Base-by-base conservation (phyloP, 2,329 filamentous ascomycete species). In the Stachybotrys elegans region DNA sequence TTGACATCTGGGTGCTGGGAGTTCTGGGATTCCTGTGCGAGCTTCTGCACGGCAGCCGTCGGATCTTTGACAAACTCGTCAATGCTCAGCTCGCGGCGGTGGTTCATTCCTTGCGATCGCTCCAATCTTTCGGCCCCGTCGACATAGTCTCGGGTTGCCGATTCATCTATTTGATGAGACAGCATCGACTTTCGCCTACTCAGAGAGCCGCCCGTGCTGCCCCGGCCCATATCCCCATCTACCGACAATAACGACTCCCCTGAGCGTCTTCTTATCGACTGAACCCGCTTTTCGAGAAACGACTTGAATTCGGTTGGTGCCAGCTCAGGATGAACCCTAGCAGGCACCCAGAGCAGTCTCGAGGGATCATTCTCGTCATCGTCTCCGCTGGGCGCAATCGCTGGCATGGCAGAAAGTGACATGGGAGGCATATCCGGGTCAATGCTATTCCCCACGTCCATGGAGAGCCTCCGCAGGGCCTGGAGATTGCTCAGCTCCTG, bases 221-320 rank as follows among this genome's bases (percentile, higher is more conserved):
- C 81, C 70, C 57, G 79, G 48, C 53, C 74, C 51, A 69, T 46
- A 42, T 77, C 68, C 50, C 52, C 54, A 8, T 84, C 76, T 6
- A 76, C 67, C 22, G 81, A 79, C 38, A 90, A 68, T 29, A 74
- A 74, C 50, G 75, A 84, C 53, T 84, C 89, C 20, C 85, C 84
- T 1, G 91, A 95, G 55, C 88, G 81, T 52, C 91, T 78, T 62
- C 89, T 84, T 55, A 97, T 95, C 27, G 88, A 85, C 54, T 95
- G 87, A 12, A 96, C 88, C 58, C 91, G 84, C 50, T 91, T 94
- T 58, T 98, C 92, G 3, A 98, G 78, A 54, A 97, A 98, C 1
- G 86, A 92, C 66, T 95, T 96, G 73, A 97, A 98, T 55, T 96
- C 93, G 59, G 87, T 90, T 1, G 93, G 93, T 3, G 93, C 93